Base-by-base conservation (phyloP, 805 yeast species). In the Saccharomycopsis oosterbeekiorum region DNA sequence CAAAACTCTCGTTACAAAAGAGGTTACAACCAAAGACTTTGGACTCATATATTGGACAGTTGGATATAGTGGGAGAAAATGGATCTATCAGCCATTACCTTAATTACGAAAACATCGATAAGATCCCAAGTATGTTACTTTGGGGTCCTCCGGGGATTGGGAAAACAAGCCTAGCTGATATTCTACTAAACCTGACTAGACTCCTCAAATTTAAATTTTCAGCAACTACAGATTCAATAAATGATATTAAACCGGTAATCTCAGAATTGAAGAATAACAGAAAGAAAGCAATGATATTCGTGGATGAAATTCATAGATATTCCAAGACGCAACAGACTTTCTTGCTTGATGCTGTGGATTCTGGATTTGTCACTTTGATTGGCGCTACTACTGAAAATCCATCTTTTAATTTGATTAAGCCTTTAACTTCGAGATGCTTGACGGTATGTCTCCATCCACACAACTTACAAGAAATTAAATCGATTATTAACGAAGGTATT, bases 371-470 rank as follows among this genome's bases (percentile, higher is more conserved):
- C 54, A 83, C 84, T 1, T 77, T 94, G 53, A 84, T 93, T 58
- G 99, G 99, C 4, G 97, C 98, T n/a, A 94, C 99, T 0, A 92
- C 98, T 0, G 99, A 94, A 70, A 94, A 94, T 70, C 97, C 97
- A 3, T 84, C 88, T 56, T 86, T 87, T 67, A 86, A 89, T 67
- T 73, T 94, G 51, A 84, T 91, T 63, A 82, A 86, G 60, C 97
- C 98, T 0, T 75, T 94, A 40, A 70, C 90, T 34, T 89, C 97
- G 5, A 75, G 99, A 61, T 89, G 97, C 68, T 85, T 91, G 62
- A 83, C 90, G 0, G 88, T 91, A 69, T 84, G 84, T 5, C 75
- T 94, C 64, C 76, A 81, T 55, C 79, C 80, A 61, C 76, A 91
- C 37, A 69, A 71, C 0, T 64, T 67, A 1, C 72, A 71, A 1